These are phyloP conservation scores for Bombardia bombarda DNA, from an alignment of 495 filamentous ascomycete genomes.

Conservation along the genomic window DNA sequence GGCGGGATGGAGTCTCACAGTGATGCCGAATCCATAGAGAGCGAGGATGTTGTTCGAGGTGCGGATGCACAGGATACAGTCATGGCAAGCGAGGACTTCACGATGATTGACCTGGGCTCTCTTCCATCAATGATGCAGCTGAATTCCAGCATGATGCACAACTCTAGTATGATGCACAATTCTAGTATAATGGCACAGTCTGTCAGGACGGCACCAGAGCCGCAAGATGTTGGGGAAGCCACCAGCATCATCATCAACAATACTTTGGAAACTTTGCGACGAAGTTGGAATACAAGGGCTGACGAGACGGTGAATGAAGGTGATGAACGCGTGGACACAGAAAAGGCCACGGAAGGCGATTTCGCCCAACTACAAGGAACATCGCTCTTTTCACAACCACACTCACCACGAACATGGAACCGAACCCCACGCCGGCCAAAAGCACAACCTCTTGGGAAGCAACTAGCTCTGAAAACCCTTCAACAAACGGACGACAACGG, in stretches of 20 bases:
- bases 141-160: slow-evolving; percentile 25
- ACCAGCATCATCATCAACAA: slow-evolving; percentile 37
- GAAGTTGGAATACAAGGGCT: slow-evolving; percentile 18
- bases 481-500: slow-evolving; percentile 3
- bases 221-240: slow-evolving; percentile 32
- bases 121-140: slow-evolving; percentile 35
- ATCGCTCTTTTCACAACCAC: slow-evolving; percentile 6
- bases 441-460: slow-evolving; percentile 13
- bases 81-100: slow-evolving; percentile 39
- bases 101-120: slow-evolving; percentile 39
- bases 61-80: slow-evolving; percentile 29
- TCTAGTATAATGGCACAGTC: no score
- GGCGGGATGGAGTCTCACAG: slow-evolving; percentile 16
- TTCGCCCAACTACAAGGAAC: slow-evolving; percentile 1
- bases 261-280: slow-evolving; percentile 33
- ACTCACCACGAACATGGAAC: slow-evolving; percentile 4
- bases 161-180: no score
- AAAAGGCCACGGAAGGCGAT: neutral
- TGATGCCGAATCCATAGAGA: slow-evolving; percentile 13
- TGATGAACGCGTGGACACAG: neutral
- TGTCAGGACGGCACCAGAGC: slow-evolving; percentile 13
- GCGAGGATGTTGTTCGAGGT: slow-evolving; percentile 2
- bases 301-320: neutral
- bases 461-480: slow-evolving; percentile 16
- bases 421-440: slow-evolving; percentile 16